These are phyloP conservation scores for Puccinia hordei DNA, from an alignment of 1,284 basidiomycete species.

Conservation along the genomic window DNA sequence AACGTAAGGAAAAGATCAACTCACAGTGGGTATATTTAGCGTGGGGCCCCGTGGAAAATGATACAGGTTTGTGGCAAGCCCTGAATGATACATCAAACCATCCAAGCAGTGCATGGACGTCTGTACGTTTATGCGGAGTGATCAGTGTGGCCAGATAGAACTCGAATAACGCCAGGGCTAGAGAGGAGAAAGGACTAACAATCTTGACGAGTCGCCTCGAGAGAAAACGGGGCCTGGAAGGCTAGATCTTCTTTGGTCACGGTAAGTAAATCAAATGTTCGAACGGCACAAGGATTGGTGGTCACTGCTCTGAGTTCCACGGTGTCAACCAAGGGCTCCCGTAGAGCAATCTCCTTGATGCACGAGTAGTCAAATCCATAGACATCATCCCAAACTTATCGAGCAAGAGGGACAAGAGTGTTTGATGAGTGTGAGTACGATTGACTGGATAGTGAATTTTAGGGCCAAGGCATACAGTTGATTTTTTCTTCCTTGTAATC, in stretches of 20 bases:
- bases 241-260: conserved; percentile 93
- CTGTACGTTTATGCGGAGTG: conserved; percentile 61
- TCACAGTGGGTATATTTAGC: conserved; percentile 65
- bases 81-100: conserved; percentile 99
- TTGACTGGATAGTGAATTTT: neutral
- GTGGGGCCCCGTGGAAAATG: conserved; percentile 92
- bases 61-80: conserved; percentile 92
- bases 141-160: conserved; percentile 21
- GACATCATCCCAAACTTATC: conserved; percentile 95
- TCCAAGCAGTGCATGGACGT: conserved; percentile 96
- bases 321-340: conserved; percentile 95
- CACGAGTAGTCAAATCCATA: conserved; percentile 99
- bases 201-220: conserved; percentile 85
- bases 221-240: conserved; percentile 77
- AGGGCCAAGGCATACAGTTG: conserved; percentile 70
- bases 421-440: neutral
- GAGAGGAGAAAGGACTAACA: conserved; percentile 65
- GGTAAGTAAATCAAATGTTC: conserved; percentile 87
- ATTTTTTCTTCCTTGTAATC: conserved; percentile 99
- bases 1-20: conserved; percentile 29
- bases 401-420: too few species aligned
- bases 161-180: conserved; percentile 34
- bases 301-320: conserved; percentile 91
- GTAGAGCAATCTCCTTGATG: conserved; percentile 97
- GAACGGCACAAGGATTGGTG: conserved; percentile 73